A percentile compares a stretch with the other conserved stretches of the same genome.
These are phyloP conservation scores for Angomonas ambiguus DNA, from an alignment of 208 protist species.

Conservation along the genomic window DNA sequence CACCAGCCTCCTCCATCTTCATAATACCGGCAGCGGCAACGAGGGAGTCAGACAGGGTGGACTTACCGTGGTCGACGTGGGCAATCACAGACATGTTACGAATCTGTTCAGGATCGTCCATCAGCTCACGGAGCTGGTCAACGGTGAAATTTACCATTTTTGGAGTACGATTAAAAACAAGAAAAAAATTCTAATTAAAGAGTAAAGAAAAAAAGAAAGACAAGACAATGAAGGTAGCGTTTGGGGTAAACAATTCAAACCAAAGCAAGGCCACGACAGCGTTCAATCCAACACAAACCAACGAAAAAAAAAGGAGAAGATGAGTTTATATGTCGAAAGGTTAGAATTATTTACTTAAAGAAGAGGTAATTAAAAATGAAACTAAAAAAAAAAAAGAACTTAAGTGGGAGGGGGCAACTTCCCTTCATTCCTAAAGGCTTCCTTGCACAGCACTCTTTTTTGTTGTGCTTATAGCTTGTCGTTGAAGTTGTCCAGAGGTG, in stretches of 20 bases:
- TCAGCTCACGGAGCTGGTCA: constrained; percentile 68
- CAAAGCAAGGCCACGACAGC: not conserved
- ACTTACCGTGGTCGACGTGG: constrained; percentile 76
- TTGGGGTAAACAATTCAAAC: not conserved
- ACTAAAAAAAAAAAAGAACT: constrained; percentile 9
- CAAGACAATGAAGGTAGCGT: too few species aligned
- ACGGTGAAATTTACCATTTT: constrained; percentile 82
- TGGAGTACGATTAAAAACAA: not conserved
- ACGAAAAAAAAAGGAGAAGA: not conserved
- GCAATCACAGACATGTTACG: constrained; percentile 82
- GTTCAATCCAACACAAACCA: not conserved
- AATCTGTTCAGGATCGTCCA: constrained; percentile 67
- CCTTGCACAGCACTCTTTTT: not conserved
- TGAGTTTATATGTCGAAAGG: not conserved
- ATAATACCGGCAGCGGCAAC: constrained; percentile 96
- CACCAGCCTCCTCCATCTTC: constrained; percentile 68
- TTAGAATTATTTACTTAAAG: constrained; percentile 5
- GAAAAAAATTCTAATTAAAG: not conserved
- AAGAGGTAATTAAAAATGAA: not conserved
- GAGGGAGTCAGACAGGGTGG: constrained; percentile 97
- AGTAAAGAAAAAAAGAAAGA: not conserved
- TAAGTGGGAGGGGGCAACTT: not conserved
- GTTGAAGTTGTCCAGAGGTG: constrained; percentile 89
- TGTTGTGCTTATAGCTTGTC: constrained; percentile 92
- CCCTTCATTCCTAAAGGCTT: not conserved